Evolutionary conservation across 2,329 filamentous ascomycete genomes (phyloP).

Genomic region (Fusarium goolgardi): DNA sequence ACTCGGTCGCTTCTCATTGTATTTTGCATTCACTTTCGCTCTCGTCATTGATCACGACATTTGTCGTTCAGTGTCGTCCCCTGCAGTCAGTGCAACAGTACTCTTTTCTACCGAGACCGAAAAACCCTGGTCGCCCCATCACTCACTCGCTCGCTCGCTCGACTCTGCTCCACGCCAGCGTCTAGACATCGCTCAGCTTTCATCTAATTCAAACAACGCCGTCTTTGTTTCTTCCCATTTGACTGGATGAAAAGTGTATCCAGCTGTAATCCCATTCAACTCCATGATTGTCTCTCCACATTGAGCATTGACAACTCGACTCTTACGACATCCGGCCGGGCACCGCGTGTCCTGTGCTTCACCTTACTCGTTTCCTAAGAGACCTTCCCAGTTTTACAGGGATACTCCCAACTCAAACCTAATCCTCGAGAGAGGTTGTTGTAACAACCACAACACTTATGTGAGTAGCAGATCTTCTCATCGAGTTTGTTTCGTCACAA

Average conservation of each 20-base stretch:
- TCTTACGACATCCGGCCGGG: constrained; percentile 26
- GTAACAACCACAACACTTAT: constrained; percentile 44
- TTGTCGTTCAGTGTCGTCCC: constrained; percentile 24
- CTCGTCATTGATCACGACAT: constrained; percentile 25
- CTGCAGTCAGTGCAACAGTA: constrained; percentile 22
- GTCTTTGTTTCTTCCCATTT: constrained; percentile 30
- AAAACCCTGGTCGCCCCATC: constrained; percentile 38
- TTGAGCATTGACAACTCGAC: constrained; percentile 35
- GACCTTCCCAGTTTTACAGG: constrained; percentile 44
- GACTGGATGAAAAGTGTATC: constrained; percentile 30
- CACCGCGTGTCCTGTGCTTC: constrained; percentile 34
- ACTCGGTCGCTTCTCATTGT: constrained; percentile 30
- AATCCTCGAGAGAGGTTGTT: constrained; percentile 41
- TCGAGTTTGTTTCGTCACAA: constrained; percentile 16
- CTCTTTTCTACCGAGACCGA: constrained; percentile 22
- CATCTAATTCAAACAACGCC: constrained; percentile 45
- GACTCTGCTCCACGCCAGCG: constrained; percentile 37
- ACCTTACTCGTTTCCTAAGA: constrained; percentile 44
- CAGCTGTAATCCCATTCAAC: constrained; percentile 25
- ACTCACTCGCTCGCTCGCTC: constrained; percentile 37
- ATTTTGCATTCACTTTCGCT: constrained; percentile 22
- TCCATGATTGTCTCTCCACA: constrained; percentile 40
- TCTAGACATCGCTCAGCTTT: constrained; percentile 30
- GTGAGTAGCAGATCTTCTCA: constrained; percentile 40
- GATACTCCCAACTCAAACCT: constrained; percentile 44